Evolutionary conservation across 306 rosid genomes (phyloP).

Genomic region (Geum urbanum): DNA sequence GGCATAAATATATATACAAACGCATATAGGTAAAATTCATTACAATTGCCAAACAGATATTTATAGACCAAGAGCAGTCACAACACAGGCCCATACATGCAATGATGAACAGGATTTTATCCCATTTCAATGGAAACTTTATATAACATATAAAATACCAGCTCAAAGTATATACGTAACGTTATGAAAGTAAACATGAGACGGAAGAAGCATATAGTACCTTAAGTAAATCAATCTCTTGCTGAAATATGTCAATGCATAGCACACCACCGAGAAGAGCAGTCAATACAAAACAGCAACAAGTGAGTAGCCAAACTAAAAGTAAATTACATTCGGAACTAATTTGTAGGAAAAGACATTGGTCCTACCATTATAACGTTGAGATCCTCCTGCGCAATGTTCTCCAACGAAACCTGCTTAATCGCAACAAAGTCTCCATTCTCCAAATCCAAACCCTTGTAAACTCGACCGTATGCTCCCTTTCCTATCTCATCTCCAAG

Average conservation of each 20-base stretch:
- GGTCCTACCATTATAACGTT: conserved; percentile 85
- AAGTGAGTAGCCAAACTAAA: conserved; percentile 34
- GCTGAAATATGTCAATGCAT: conserved; percentile 47
- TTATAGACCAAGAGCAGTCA: not conserved
- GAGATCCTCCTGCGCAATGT: conserved; percentile 99
- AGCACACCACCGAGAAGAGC: conserved; percentile 32
- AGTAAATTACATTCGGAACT: conserved; percentile 12
- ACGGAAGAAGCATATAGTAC: conserved; percentile 39
- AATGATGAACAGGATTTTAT: not conserved
- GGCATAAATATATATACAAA: not conserved
- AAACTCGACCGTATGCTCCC: conserved; percentile 99
- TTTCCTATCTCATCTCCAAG: conserved; percentile 99
- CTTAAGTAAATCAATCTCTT: conserved; percentile 98
- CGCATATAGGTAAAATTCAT: not conserved
- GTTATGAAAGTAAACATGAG: conserved; percentile 15
- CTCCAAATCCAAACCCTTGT: conserved; percentile 96
- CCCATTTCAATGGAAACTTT: too few species aligned
- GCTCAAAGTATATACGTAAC: not conserved
- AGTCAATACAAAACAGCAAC: conserved; percentile 31
- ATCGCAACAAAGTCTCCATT: conserved; percentile 98
- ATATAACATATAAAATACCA: too few species aligned
- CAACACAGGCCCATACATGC: conserved; percentile 5
- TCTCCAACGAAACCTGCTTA: conserved; percentile 99
- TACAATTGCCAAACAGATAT: not conserved
- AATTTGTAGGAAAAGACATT: conserved; percentile 14